Percentiles rank a stretch among this genome's conserved stretches.
Evolutionary conservation across 75 land plant species (phyloP).

Genomic region (Chamaecyparis obtusa): DNA sequence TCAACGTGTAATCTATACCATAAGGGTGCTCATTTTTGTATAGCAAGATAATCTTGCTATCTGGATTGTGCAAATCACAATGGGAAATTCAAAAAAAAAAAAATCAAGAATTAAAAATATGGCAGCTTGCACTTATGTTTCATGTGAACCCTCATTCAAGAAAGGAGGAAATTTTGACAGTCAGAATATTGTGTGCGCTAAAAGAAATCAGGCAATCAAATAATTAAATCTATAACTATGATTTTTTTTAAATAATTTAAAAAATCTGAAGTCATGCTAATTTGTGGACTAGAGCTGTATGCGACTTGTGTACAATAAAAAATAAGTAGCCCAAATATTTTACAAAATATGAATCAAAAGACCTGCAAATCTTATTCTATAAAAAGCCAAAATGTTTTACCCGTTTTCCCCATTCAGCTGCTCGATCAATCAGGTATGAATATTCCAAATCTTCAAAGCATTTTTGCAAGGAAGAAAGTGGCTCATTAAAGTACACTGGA

Average conservation of each 20-base stretch:
- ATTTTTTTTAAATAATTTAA: neutral
- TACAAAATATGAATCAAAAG: neutral
- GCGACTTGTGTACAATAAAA: neutral
- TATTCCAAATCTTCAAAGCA: slow-evolving; percentile 84
- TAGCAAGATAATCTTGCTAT: neutral
- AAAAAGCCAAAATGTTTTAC: slow-evolving; percentile 17
- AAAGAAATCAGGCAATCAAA: neutral
- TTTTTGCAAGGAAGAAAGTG: slow-evolving; percentile 72
- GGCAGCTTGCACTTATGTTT: neutral
- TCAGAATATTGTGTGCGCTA: neutral
- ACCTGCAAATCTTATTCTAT: neutral
- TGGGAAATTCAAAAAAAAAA: neutral
- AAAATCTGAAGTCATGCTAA: neutral
- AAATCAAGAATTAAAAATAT: neutral
- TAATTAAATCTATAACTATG: neutral
- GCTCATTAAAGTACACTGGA: slow-evolving; percentile 79
- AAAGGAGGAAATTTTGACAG: neutral
- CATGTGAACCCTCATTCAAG: neutral
- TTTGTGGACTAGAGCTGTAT: neutral
- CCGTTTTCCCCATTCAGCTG: slow-evolving; percentile 63
- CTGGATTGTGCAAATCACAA: neutral
- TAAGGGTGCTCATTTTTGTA: neutral
- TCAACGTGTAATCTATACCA: neutral
- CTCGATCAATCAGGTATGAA: slow-evolving; percentile 70
- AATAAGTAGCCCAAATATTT: neutral